phyloP scores from a whole-genome alignment of 2,329 filamentous ascomycete species.

The Colletotrichum eleusines region DNA sequence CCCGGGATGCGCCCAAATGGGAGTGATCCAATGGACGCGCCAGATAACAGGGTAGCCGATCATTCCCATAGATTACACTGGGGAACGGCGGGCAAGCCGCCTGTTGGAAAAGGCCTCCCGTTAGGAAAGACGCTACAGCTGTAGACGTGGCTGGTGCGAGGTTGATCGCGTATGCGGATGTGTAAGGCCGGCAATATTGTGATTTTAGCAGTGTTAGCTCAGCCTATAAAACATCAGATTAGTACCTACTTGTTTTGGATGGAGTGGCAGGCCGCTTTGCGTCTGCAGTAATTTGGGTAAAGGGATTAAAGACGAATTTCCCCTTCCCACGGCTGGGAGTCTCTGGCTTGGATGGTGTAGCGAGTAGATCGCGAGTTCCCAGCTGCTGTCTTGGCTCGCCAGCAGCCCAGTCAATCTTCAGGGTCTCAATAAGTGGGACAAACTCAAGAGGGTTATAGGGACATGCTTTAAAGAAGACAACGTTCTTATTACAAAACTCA shows the following conservation, averaged over 20 bases:
- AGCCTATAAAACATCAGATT: not conserved
- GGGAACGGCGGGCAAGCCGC: not conserved
- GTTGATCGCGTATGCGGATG: no score
- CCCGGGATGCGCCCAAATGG: no score
- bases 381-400: not conserved
- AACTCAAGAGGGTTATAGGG: not conserved
- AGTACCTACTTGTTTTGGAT: not conserved
- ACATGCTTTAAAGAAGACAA: not conserved
- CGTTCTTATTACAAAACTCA: not conserved
- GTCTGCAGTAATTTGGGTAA: not conserved
- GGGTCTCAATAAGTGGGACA: not conserved
- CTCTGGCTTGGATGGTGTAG: not conserved
- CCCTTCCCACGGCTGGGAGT: not conserved
- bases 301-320: not conserved
- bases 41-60: no score
- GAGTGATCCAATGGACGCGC: no score
- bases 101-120: not conserved
- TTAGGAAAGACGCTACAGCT: not conserved
- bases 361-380: not conserved
- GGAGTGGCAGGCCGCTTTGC: not conserved
- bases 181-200: not conserved
- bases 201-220: not conserved
- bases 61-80: no score
- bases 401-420: conserved; percentile 11
- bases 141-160: no score